These are phyloP conservation scores for Talaromyces sp. DNA, from an alignment of 2,329 filamentous ascomycete species.

Conservation along the genomic window DNA sequence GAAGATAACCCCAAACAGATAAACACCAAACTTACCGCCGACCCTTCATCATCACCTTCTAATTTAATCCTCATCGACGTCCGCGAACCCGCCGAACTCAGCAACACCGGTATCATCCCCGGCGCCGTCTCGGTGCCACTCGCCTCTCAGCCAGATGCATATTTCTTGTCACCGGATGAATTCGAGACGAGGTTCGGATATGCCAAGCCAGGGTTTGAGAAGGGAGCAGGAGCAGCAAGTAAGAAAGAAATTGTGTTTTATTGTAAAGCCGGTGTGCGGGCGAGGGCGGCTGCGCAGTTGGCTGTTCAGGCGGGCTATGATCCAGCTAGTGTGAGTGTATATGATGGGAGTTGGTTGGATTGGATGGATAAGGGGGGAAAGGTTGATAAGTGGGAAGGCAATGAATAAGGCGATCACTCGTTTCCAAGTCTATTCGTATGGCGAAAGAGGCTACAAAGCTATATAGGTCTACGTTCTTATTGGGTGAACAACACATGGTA, in stretches of 20 bases:
- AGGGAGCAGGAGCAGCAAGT: constrained; percentile 21
- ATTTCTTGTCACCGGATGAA: constrained; percentile 69
- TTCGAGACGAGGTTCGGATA: constrained; percentile 81
- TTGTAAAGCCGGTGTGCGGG: constrained; percentile 86
- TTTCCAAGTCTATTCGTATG: not conserved
- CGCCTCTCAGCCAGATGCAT: constrained; percentile 67
- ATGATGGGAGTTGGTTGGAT: constrained; percentile 57
- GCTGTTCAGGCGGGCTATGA: constrained; percentile 72
- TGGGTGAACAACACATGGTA: not conserved
- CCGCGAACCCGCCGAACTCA: constrained; percentile 43
- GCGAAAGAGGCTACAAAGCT: not conserved
- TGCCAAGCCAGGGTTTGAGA: constrained; percentile 55
- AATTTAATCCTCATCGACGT: constrained; percentile 39
- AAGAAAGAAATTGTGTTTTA: constrained; percentile 67
- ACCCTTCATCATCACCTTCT: constrained; percentile 24
- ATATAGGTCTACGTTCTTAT: not conserved
- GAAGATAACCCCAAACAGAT: constrained; percentile 22
- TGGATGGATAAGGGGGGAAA: constrained; percentile 70
- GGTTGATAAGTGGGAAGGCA: constrained; percentile 43
- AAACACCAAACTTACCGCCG: constrained; percentile 16
- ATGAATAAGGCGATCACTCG: constrained; percentile 14
- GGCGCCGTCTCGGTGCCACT: constrained; percentile 78
- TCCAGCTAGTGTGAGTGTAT: constrained; percentile 52
- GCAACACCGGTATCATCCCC: constrained; percentile 58
- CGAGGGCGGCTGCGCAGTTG: constrained; percentile 67